Evolutionary conservation across 768 basidiomycete species (phyloP), one percentile per base, ranked within the genome.

Genomic region (Coprinopsis strossmayeri): DNA sequence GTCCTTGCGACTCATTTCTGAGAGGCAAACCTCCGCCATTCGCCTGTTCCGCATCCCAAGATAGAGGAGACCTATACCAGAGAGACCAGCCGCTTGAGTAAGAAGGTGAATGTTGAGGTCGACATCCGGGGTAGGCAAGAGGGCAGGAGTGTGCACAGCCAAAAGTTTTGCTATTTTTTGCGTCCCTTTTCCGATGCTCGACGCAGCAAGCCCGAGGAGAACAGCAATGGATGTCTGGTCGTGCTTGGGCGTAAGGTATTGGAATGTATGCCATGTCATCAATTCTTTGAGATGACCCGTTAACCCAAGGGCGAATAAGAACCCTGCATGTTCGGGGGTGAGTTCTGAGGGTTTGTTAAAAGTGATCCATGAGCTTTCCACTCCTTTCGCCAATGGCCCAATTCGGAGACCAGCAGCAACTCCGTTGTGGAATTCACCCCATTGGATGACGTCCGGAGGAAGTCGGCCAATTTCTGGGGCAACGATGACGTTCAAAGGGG

Each of bases 391-490:
- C n/a, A 78, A 75, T 0, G 88, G 81, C 0, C 86, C 82, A 43
- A 97, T 81, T 5, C 90, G 82, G 37, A 99, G 65, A 2, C 87
- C 96, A 3, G 91, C 89, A 5, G 92, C 91, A 0, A 96, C 95
- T 9, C 96, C 96, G 54, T 95, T 93, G 65, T 98, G 93, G 66
- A 99, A 99, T 52, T 94, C 89, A n/a, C 90, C 92, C 96, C 95
- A 99, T 45, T 74, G 78, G 3, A 79, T 65, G 25, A 82, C 84
- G 35, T 97, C 94, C 0, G 66, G 56, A 0, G 77, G 71, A 50
- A 92, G 77, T 61, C 90, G 87, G 17, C 83, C 82, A n/a, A 71
- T 60, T 50, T 91, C 89, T 0, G 84, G 81, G 13, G 75, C 63
- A 26, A 84, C 74, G 7, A 73, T 70, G 30, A 81, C 64, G 57